Conservation (phyloP, 2,329 filamentous ascomycete genomes). For the Fusarium sp. region DNA sequence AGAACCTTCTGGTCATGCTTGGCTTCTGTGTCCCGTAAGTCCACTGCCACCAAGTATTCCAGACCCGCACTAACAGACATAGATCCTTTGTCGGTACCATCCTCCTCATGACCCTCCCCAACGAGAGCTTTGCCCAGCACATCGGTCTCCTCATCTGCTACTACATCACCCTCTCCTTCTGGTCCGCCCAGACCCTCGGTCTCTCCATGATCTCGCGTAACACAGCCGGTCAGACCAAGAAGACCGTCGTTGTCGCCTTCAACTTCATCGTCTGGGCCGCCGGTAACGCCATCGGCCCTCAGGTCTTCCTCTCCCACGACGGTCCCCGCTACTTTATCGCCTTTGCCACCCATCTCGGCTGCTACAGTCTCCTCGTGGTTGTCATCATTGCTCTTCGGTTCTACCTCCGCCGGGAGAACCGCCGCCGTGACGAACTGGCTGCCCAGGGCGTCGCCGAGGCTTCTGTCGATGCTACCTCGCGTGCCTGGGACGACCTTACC, state of each 20-base stretch:
- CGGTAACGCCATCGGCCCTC: conserved; percentile 78
- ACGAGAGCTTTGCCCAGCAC: conserved; percentile 70
- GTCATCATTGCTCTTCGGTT: conserved; percentile 71
- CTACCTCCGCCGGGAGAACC: conserved; percentile 71
- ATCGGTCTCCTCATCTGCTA: conserved; percentile 80
- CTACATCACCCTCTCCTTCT: conserved; percentile 84
- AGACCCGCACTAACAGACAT: conserved; percentile 16
- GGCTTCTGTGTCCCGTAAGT: conserved; percentile 75
- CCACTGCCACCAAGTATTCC: not conserved
- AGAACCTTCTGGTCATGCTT: conserved; percentile 78
- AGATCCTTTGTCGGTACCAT: conserved; percentile 81
- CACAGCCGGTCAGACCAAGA: conserved; percentile 81
- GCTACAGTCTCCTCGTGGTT: conserved; percentile 73
- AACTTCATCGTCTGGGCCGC: conserved; percentile 80
- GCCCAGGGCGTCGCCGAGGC: conserved; percentile 57
- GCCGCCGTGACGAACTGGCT: conserved; percentile 65
- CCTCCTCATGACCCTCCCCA: conserved; percentile 78
- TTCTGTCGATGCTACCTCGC: conserved; percentile 52
- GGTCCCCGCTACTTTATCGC: conserved; percentile 78
- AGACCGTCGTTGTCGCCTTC: conserved; percentile 75
- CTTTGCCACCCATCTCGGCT: conserved; percentile 78
- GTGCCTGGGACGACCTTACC: conserved; percentile 70
- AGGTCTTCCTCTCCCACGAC: conserved; percentile 75
- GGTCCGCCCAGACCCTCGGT: conserved; percentile 78
- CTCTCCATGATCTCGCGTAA: conserved; percentile 80